Evolutionary conservation across 192 early-diverging fungal species (phyloP).

Genomic region (Podochytrium sp.): DNA sequence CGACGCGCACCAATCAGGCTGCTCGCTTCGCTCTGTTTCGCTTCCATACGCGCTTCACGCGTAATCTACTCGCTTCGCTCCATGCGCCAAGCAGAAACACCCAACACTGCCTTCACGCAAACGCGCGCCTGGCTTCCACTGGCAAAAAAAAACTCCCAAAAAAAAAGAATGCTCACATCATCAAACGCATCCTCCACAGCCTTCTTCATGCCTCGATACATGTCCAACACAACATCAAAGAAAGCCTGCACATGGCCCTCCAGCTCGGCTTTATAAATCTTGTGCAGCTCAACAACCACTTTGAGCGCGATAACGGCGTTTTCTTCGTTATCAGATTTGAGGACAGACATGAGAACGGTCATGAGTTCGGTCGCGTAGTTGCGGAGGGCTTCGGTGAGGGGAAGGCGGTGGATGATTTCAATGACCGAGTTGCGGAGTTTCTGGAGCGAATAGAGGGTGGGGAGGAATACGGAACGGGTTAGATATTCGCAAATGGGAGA

Average conservation of each 20-base stretch:
- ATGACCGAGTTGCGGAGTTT: conserved; percentile 87
- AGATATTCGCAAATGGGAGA: background rate
- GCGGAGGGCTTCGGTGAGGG: conserved; percentile 82
- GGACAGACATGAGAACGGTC: conserved; percentile 71
- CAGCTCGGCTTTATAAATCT: conserved; percentile 76
- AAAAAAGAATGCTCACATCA: conserved; percentile 33
- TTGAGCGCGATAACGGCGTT: conserved; percentile 92
- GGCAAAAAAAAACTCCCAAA: background rate
- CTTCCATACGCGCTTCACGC: too few relatives aligned
- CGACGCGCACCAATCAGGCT: too few relatives aligned
- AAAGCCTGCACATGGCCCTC: conserved; percentile 90
- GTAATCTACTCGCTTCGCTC: too few relatives aligned
- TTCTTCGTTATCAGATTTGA: conserved; percentile 95
- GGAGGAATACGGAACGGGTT: background rate
- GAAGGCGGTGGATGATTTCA: conserved; percentile 92
- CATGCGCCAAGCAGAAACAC: background rate
- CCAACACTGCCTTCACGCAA: too few relatives aligned
- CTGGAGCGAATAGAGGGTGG: conserved; percentile 42
- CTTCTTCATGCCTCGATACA: conserved; percentile 92
- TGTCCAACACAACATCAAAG: conserved; percentile 88
- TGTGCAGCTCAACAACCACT: conserved; percentile 94
- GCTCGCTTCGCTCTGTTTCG: too few relatives aligned
- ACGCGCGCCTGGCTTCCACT: background rate
- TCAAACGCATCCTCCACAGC: conserved; percentile 84
- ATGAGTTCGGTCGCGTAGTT: conserved; percentile 79